These are phyloP conservation scores for Marchantia paleacea DNA, from an alignment of 225 moss, liverwort and hornwort species.

Conservation along the genomic window DNA sequence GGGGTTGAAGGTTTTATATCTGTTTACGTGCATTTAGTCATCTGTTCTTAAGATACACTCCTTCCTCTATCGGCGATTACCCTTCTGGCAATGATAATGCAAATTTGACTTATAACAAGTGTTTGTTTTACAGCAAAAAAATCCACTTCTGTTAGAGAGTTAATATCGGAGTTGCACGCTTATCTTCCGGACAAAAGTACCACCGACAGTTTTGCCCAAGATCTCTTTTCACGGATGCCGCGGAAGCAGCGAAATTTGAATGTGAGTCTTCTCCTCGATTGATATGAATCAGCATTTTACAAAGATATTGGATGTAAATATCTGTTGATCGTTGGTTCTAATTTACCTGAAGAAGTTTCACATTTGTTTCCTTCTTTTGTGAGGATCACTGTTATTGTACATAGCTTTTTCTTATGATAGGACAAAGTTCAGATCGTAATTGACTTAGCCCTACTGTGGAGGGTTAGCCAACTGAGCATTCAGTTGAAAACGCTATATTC, in stretches of 20 bases:
- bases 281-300: neutral
- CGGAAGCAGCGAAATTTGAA: slow-evolving; percentile 46
- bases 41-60: too few relatives aligned
- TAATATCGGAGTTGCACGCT: slow-evolving; percentile 46
- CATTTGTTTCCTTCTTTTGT: neutral
- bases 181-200: slow-evolving; percentile 51
- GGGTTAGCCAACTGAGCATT: neutral
- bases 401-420: neutral
- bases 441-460: neutral
- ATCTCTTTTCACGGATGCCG: slow-evolving; percentile 61
- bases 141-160: slow-evolving; percentile 44
- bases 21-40: too few relatives aligned
- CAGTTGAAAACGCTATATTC: neutral
- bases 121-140: slow-evolving; percentile 56
- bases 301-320: neutral
- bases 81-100: too few relatives aligned
- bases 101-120: too few relatives aligned
- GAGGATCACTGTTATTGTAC: neutral
- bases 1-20: too few relatives aligned
- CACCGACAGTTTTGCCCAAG: slow-evolving; percentile 62
- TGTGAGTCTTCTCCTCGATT: slow-evolving; percentile 31
- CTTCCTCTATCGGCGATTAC: too few relatives aligned
- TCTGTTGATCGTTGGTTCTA: neutral
- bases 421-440: neutral
- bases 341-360: neutral